Conservation (phyloP, 768 basidiomycete genomes). For the Panaeolus cyanescens region DNA sequence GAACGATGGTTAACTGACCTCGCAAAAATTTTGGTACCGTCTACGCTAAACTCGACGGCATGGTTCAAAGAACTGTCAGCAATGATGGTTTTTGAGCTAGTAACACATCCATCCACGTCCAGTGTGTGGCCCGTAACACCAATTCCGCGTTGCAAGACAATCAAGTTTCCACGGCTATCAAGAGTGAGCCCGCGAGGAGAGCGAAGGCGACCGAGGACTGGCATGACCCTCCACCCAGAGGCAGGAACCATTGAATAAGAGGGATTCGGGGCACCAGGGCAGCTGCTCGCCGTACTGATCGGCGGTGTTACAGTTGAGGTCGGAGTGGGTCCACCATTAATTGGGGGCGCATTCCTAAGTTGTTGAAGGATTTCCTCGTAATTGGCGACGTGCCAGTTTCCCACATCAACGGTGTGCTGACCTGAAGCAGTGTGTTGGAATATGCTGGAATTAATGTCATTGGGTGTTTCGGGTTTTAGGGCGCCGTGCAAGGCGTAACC, state of each 20-base stretch:
- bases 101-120: conserved; percentile 11
- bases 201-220: conserved; percentile 10
- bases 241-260: conserved; percentile 2
- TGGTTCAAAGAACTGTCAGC: conserved; percentile 10
- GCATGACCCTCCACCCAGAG: conserved; percentile 3
- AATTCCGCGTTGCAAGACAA: conserved; percentile 8
- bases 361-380: neutral
- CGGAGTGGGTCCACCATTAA: neutral
- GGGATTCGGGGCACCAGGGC: neutral
- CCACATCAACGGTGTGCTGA: neutral
- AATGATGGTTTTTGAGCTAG: conserved; percentile 7
- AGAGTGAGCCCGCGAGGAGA: conserved; percentile 10
- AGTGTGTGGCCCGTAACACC: conserved; percentile 12
- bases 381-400: neutral
- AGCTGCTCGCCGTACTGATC: neutral
- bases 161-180: conserved; percentile 10
- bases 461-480: conserved; percentile 5
- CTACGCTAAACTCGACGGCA: conserved; percentile 6
- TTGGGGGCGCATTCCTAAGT: neutral
- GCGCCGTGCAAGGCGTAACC: conserved; percentile 8
- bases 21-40: conserved; percentile 8
- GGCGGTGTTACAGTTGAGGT: neutral
- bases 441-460: conserved; percentile 4
- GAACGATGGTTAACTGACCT: conserved; percentile 3
- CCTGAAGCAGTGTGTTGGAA: conserved; percentile 9